A percentile compares a stretch with the other conserved stretches of the same genome.
Evolutionary conservation across 73 alveolate species (phyloP).

Genomic region (Paramecium primaurelia): DNA sequence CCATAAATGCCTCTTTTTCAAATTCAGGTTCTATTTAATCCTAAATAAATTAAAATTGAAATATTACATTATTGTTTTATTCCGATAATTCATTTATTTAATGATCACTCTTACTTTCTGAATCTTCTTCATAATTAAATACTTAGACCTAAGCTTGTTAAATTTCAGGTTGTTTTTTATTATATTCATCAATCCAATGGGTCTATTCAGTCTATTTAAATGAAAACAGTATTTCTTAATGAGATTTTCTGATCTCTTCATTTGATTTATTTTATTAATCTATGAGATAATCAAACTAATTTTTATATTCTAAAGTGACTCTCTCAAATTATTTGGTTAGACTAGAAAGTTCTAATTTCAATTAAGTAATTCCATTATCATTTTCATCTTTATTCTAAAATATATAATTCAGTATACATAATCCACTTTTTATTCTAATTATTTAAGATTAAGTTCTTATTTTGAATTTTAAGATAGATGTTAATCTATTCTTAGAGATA

Average conservation of each 20-base stretch:
- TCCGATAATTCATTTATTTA: neutral
- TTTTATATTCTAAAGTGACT: neutral
- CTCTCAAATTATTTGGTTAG: neutral
- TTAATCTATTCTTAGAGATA: neutral
- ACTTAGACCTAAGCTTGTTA: neutral
- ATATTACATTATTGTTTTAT: neutral
- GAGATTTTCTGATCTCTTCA: conserved; percentile 9
- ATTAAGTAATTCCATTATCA: conserved; percentile 6
- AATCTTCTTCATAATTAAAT: conserved; percentile 25
- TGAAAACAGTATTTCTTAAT: conserved; percentile 3
- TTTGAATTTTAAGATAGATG: neutral
- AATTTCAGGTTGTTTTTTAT: neutral
- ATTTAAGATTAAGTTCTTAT: neutral
- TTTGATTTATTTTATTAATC: neutral
- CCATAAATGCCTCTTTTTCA: neutral
- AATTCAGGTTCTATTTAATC: neutral
- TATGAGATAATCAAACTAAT: neutral
- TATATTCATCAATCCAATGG: conserved; percentile 12
- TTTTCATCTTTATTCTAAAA: conserved; percentile 19
- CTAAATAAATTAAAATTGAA: neutral
- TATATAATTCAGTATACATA: neutral
- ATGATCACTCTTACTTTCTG: conserved; percentile 18
- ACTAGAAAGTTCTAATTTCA: neutral
- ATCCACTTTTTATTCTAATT: neutral
- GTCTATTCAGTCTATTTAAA: neutral